Percentiles rank a stretch among this genome's conserved stretches.
phyloP scores from a whole-genome alignment of 2,329 filamentous ascomycete genomes.

The Penicillium rolfsii region DNA sequence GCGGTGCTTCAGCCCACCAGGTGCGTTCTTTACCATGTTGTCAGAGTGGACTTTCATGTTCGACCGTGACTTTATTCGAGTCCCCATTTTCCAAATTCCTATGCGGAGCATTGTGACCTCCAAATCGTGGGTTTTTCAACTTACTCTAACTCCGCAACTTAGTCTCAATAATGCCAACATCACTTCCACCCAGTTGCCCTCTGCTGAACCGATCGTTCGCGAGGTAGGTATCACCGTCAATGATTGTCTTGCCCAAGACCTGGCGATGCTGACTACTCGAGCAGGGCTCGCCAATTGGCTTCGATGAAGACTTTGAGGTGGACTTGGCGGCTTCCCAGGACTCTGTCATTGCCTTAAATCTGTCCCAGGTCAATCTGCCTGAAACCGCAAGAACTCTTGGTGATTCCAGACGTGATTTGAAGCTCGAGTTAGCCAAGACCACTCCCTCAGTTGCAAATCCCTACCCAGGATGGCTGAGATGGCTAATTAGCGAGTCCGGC shows the following conservation, averaged over 20 bases:
- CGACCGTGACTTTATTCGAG: not conserved
- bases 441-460: not conserved
- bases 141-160: not conserved
- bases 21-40: not conserved
- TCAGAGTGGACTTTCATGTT: not conserved
- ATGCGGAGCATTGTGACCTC: not conserved
- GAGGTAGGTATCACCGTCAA: not conserved
- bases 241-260: too few species aligned
- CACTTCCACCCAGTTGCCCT: not conserved
- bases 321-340: not conserved
- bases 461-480: not conserved
- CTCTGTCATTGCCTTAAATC: not conserved
- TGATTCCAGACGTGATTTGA: not conserved
- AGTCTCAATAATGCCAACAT: not conserved
- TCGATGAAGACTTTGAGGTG: not conserved
- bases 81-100: not conserved
- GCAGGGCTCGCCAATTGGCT: constrained; percentile 5
- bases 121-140: not conserved
- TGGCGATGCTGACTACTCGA: not conserved
- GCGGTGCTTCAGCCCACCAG: constrained; percentile 1
- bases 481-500: constrained; percentile 7
- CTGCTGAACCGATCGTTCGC: constrained; percentile 2
- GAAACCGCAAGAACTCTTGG: not conserved
- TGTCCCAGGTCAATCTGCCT: not conserved
- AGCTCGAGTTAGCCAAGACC: not conserved